Base-by-base conservation (phyloP, 768 basidiomycete genomes). In the Pleurotus tuber-regium region DNA sequence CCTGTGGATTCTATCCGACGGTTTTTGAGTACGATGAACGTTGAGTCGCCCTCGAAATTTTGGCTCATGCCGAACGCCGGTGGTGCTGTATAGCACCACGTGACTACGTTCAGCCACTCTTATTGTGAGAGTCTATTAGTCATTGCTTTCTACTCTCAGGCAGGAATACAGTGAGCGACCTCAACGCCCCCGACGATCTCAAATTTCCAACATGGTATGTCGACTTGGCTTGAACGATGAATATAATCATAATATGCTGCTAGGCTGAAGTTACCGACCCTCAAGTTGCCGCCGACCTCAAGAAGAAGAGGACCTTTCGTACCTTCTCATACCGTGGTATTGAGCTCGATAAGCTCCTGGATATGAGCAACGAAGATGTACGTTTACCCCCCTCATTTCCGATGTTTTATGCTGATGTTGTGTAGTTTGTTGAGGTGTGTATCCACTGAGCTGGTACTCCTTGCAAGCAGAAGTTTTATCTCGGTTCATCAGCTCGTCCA, bases 241-340 rank as follows among this genome's bases (percentile, higher is more conserved):
- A n/a, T n/a, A n/a, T n/a, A n/a, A n/a, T n/a, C n/a, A n/a, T n/a
- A n/a, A n/a, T n/a, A n/a, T n/a, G n/a, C 47, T 7, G 31, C 21
- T 61, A 93, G 91, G 87, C 91, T 73, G 92, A 92, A 51, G 78
- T 93, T 61, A 96, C 95, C 73, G 94, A 97, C 73, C 92, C 94
- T 66, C 72, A 84, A 71, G 74, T 91, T 70, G 97, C 96, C 63
- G 95, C 95, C 56, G 96, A 95, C 70, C 82, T 96, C 77, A 97
- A 97, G 88, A 95, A 94, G 82, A 94, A 86, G 84, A 80, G 97
- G 66, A 95, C 93, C 53, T 98, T 98, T 89, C 90, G 92, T 66
- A 98, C 96, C 64, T 98, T 96, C 80, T 91, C 91, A 29, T 99
- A 94, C 85, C 90, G 97, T 66, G 97, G 97, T 63, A 76, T 99